A percentile compares a stretch with the other conserved stretches of the same genome.
These are phyloP conservation scores for Entoloma clypeatum DNA, from an alignment of 1,284 basidiomycete species.

Conservation along the genomic window DNA sequence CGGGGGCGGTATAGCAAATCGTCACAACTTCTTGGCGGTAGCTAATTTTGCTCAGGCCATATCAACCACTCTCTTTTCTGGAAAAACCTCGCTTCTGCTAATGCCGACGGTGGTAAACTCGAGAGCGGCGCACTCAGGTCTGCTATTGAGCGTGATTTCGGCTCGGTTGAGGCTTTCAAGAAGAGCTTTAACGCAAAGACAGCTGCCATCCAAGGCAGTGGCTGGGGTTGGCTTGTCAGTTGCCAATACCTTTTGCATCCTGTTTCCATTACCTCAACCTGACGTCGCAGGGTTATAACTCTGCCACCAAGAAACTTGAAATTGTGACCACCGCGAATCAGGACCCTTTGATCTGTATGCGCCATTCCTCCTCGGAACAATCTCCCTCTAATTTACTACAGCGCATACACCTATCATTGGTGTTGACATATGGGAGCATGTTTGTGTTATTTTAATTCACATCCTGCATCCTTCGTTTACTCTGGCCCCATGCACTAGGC, in stretches of 20 bases:
- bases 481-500: conserved; percentile 36
- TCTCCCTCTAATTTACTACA: conserved; percentile 23
- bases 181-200: conserved; percentile 81
- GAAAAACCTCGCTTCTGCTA: conserved; percentile 84
- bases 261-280: not conserved
- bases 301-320: conserved; percentile 73
- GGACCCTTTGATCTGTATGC: conserved; percentile 82
- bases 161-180: conserved; percentile 82
- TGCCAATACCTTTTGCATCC: not conserved
- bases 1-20: conserved; percentile 46
- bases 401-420: conserved; percentile 90
- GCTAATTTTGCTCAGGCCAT: conserved; percentile 50
- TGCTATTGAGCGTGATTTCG: conserved; percentile 83
- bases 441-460: conserved; percentile 31
- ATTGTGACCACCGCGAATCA: conserved; percentile 93
- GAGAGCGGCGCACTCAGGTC: conserved; percentile 72
- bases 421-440: conserved; percentile 97
- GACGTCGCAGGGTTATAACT: conserved; percentile 63
- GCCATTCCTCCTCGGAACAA: not conserved
- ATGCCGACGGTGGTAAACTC: conserved; percentile 64
- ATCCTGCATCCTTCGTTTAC: conserved; percentile 3
- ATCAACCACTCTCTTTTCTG: conserved; percentile 96
- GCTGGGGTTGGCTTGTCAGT: conserved; percentile 95
- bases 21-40: not conserved
- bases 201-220: conserved; percentile 94